Percentiles rank a stretch among this genome's conserved stretches.
Conservation (phyloP, 352 stramenopile genomes). For the Phytophthora citricola region DNA sequence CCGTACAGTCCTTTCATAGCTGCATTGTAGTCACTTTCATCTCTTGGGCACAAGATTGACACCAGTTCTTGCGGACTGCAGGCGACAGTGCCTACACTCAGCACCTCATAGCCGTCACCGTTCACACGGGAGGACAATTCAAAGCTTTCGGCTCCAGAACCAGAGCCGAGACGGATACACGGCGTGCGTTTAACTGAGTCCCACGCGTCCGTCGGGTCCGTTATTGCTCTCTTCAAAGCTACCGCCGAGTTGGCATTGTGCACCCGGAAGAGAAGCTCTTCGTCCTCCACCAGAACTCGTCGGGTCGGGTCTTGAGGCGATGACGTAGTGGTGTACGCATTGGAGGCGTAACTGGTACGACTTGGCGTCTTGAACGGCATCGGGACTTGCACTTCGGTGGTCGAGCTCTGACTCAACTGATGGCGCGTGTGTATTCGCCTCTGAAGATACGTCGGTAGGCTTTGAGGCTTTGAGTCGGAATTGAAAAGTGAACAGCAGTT, state of each 20-base stretch:
- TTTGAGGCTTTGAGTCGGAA: constrained; percentile 2
- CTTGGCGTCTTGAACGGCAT: constrained; percentile 35
- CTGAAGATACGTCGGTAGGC: constrained; percentile 7
- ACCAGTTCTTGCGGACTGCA: constrained; percentile 42
- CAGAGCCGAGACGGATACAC: constrained; percentile 23
- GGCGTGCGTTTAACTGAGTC: constrained; percentile 16
- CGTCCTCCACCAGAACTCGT: constrained; percentile 34
- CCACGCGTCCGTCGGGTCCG: constrained; percentile 30
- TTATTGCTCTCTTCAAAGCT: constrained; percentile 30
- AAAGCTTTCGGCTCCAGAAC: constrained; percentile 6
- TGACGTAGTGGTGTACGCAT: constrained; percentile 13
- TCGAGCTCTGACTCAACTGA: not conserved
- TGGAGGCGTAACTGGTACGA: constrained; percentile 22
- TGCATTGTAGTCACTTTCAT: constrained; percentile 44
- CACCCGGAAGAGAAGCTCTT: constrained; percentile 37
- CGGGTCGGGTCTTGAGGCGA: constrained; percentile 14
- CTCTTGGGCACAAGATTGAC: constrained; percentile 22
- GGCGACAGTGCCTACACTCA: constrained; percentile 32
- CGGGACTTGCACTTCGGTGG: constrained; percentile 12
- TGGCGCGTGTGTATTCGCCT: constrained; percentile 20
- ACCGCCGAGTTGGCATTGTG: constrained; percentile 12
- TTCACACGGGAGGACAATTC: constrained; percentile 4
- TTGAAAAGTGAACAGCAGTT: constrained; percentile 6
- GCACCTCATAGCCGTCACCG: constrained; percentile 30
- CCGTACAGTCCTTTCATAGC: constrained; percentile 49